phyloP scores from a whole-genome alignment of 228 moss, liverwort and hornwort genomes.

The Sphagnum magellanicum region DNA sequence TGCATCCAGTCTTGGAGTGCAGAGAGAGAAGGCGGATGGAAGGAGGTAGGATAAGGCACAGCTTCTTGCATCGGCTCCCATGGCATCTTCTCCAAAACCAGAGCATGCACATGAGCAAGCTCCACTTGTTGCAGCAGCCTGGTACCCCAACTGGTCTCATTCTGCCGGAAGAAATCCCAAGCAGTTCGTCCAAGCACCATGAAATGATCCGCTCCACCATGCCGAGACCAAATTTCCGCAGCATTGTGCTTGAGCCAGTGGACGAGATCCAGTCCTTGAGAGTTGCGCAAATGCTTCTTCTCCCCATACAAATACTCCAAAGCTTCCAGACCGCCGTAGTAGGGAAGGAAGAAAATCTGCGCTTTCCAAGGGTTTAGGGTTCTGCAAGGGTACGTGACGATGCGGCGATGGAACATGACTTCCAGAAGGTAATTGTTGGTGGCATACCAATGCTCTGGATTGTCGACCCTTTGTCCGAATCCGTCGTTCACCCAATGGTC shows the following conservation, averaged over 20 bases:
- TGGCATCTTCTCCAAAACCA: constrained; percentile 57
- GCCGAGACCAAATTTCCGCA: constrained; percentile 46
- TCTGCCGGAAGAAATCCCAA: constrained; percentile 59
- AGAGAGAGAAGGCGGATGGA: constrained; percentile 47
- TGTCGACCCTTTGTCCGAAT: constrained; percentile 22
- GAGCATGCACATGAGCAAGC: constrained; percentile 34
- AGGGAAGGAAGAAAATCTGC: constrained; percentile 70
- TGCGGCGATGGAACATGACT: constrained; percentile 50
- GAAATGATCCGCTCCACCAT: constrained; percentile 70
- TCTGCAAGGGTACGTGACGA: constrained; percentile 50
- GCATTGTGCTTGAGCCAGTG: constrained; percentile 55
- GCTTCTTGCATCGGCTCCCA: constrained; percentile 35
- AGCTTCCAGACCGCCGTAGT: constrained; percentile 53
- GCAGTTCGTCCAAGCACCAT: constrained; percentile 69
- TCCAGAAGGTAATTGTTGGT: constrained; percentile 76
- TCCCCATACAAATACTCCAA: constrained; percentile 47
- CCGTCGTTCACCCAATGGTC: constrained; percentile 35
- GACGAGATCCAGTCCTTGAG: constrained; percentile 46
- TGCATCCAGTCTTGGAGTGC: constrained; percentile 28
- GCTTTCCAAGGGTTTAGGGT: constrained; percentile 28
- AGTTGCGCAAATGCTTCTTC: constrained; percentile 3
- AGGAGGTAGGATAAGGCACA: constrained; percentile 74
- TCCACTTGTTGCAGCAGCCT: constrained; percentile 17
- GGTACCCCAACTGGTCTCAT: constrained; percentile 51
- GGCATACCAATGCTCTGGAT: constrained; percentile 36